phyloP scores from a whole-genome alignment of 768 basidiomycete genomes.

The Termitomyces sp. region DNA sequence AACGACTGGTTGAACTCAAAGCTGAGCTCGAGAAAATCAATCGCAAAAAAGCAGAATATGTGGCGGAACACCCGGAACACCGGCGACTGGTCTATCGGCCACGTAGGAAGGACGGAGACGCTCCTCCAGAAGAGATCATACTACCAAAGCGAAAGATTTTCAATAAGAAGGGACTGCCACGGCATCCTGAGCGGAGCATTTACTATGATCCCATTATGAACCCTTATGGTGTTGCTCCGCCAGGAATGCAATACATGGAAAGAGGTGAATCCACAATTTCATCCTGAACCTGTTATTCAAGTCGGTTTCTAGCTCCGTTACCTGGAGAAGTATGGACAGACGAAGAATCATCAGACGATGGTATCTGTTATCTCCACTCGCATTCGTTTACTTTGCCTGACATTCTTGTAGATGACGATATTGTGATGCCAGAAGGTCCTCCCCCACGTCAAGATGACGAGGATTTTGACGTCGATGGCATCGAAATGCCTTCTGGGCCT shows the following conservation, averaged over 20 bases:
- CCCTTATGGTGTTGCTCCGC: conserved; percentile 89
- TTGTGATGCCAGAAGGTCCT: conserved; percentile 61
- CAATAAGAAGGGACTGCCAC: conserved; percentile 79
- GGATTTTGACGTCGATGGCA: conserved; percentile 71
- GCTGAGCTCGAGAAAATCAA: conserved; percentile 76
- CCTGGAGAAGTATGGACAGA: conserved; percentile 65
- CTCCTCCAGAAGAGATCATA: conserved; percentile 34
- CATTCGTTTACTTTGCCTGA: neutral
- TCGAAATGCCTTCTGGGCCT: conserved; percentile 84
- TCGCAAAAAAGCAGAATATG: conserved; percentile 88
- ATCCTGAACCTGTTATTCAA: neutral
- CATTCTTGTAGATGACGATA: conserved; percentile 41
- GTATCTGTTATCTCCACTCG: conserved; percentile 11
- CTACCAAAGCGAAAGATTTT: conserved; percentile 62
- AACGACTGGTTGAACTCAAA: conserved; percentile 69
- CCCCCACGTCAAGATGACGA: conserved; percentile 50
- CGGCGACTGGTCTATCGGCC: conserved; percentile 76
- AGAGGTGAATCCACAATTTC: conserved; percentile 48
- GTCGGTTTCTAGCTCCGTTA: conserved; percentile 42
- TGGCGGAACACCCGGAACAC: conserved; percentile 91
- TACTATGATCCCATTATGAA: conserved; percentile 95
- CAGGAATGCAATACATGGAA: conserved; percentile 95
- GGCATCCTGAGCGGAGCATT: conserved; percentile 87
- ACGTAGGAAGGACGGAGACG: conserved; percentile 44
- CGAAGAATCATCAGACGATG: conserved; percentile 50